Base-by-base conservation (phyloP, 148 eudicot species). In the Fallopia convolvulus region DNA sequence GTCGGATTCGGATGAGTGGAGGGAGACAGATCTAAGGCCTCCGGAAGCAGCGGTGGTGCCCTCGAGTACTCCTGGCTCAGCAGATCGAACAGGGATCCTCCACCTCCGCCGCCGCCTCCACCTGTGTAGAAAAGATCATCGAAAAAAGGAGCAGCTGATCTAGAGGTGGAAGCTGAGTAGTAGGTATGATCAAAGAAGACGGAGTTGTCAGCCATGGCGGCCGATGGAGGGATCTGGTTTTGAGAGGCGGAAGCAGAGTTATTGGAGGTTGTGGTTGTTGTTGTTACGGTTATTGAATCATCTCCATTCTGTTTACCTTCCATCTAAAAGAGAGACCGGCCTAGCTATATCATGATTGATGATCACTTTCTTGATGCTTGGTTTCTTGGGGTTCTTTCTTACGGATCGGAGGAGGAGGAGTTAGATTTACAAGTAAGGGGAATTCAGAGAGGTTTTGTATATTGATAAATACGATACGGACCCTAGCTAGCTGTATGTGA, bases 71-170 rank as follows among this genome's bases (percentile, higher is more conserved):
- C 70, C 6, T 26, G 70, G 39, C 39, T 61, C 15, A 61, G 70
- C 5, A 61, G 36, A 61, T 61, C 70, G 70, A 61, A 61, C 12
- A 61, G 70, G 70, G 70, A 61, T 13, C 68, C 66, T 3, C 60
- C 21, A 26, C 61, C 61, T 10, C 30, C 32, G 32, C 70, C 70
- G 6, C n/a, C n/a, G 20, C 6, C 3, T 14, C 8, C 11, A 4
- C 56, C 56, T 4, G n/a, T 1, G n/a, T 15, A 61, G 70, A 61
- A 26, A 17, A 61, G 39, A 61, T 61, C 70, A 15, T 61, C 70
- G 70, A 10, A 26, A 3, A 12, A 1, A 21, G 26, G 21, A 21
- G 26, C 21, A 26, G 30, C 30, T 26, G 30, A 26, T 26, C 30
- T 26, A 20, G 11, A 0, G 56, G 56, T 5, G 56, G 56, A 14